Conservation (phyloP, 2,329 filamentous ascomycete genomes). For the Nakataea oryzae region DNA sequence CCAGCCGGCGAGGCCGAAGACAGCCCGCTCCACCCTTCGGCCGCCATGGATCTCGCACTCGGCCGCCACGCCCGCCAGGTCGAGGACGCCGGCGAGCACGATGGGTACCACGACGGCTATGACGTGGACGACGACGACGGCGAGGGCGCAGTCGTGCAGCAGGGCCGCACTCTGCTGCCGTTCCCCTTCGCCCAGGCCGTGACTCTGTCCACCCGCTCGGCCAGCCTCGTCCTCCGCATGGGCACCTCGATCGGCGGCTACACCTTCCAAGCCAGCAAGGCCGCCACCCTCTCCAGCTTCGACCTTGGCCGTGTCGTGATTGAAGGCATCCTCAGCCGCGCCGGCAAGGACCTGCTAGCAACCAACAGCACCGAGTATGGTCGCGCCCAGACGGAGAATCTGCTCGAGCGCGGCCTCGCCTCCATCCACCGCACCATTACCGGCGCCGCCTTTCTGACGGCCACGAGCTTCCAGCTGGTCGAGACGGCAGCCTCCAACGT, state of each 20-base stretch:
- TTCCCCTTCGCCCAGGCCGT: conserved; percentile 2
- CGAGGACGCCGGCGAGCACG: background rate
- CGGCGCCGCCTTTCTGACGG: conserved; percentile 49
- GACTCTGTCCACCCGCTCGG: conserved; percentile 1
- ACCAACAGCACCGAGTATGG: conserved; percentile 1
- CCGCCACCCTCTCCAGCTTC: conserved; percentile 1
- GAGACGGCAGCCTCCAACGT: conserved; percentile 33
- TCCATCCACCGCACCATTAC: conserved; percentile 46
- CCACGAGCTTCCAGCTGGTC: conserved; percentile 48
- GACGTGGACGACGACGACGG: background rate
- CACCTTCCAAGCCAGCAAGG: conserved; percentile 1
- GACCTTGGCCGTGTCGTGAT: conserved; percentile 2
- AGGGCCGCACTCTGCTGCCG: background rate
- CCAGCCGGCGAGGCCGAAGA: background rate
- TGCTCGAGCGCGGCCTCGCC: conserved; percentile 46
- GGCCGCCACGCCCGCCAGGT: background rate
- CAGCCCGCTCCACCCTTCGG: background rate
- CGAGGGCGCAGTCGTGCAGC: background rate
- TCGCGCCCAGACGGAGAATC: conserved; percentile 19
- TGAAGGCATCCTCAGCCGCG: conserved; percentile 3
- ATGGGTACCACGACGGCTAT: background rate
- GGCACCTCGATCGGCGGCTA: conserved; percentile 1
- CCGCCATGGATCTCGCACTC: background rate
- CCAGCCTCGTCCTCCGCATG: conserved; percentile 2
- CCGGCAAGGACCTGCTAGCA: conserved; percentile 1